phyloP scores from a whole-genome alignment of 1,284 basidiomycete genomes.

The Porodaedalea pini region DNA sequence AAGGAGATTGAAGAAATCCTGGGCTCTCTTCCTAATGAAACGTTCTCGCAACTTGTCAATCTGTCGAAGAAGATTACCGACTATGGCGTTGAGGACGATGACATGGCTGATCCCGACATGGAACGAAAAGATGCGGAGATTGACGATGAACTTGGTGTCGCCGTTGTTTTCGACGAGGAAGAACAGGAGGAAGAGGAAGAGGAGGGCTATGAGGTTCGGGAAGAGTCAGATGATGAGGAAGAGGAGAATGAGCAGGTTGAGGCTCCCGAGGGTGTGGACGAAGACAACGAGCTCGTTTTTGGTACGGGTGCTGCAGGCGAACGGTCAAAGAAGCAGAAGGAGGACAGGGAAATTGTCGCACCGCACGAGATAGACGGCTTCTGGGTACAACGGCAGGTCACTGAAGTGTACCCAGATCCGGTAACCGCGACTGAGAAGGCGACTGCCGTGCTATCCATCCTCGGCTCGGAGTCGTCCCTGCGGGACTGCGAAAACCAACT shows the following conservation, averaged over 20 bases:
- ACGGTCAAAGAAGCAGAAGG: constrained; percentile 42
- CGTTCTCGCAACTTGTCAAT: constrained; percentile 83
- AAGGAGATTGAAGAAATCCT: constrained; percentile 87
- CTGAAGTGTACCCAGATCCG: constrained; percentile 89
- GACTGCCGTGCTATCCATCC: constrained; percentile 78
- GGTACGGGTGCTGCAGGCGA: constrained; percentile 47
- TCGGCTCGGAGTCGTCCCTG: constrained; percentile 84
- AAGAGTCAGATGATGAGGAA: constrained; percentile 74
- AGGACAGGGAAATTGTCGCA: constrained; percentile 78
- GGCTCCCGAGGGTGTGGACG: constrained; percentile 43
- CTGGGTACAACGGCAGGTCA: constrained; percentile 96
- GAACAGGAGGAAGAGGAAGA: constrained; percentile 89
- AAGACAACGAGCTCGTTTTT: constrained; percentile 68
- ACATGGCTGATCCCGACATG: constrained; percentile 67
- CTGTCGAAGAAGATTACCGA: constrained; percentile 97
- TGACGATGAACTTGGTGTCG: constrained; percentile 92
- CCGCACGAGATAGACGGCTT: constrained; percentile 94
- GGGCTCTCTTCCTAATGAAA: constrained; percentile 66
- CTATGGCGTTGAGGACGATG: constrained; percentile 86
- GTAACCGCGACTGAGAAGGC: constrained; percentile 94
- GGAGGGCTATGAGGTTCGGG: constrained; percentile 77
- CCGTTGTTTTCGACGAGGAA: constrained; percentile 95
- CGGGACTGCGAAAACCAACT: constrained; percentile 97
- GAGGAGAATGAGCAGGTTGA: constrained; percentile 52
- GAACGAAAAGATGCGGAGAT: constrained; percentile 79